These are phyloP conservation scores for Sugiyamaella valdiviana DNA, from an alignment of 805 yeast species.

Conservation along the genomic window DNA sequence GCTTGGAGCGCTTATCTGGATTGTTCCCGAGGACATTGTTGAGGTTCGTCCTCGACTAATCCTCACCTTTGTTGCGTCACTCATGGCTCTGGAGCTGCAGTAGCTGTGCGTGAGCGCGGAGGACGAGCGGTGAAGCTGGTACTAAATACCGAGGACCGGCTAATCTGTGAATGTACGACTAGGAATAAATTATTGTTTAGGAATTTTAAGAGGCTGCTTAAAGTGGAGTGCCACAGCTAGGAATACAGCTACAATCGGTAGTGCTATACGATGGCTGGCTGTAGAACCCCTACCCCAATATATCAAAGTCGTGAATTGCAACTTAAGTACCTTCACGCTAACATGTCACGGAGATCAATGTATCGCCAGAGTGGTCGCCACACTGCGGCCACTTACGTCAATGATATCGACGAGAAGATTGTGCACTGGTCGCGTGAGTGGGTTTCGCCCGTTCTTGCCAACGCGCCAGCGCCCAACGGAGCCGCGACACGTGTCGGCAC, in stretches of 20 bases:
- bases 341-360: slow-evolving; percentile 20
- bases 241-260: no score
- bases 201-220: no score
- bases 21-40: slow-evolving; percentile 98
- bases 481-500: background rate
- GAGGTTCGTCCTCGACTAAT: slow-evolving; percentile 94
- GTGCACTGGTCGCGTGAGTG: slow-evolving; percentile 31
- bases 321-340: background rate
- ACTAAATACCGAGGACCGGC: no score
- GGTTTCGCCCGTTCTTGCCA: slow-evolving; percentile 17
- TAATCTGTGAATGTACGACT: background rate
- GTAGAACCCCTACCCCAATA: background rate
- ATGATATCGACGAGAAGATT: slow-evolving; percentile 21
- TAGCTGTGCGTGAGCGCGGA: no score
- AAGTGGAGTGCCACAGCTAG: no score
- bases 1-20: slow-evolving; percentile 95
- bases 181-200: background rate
- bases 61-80: slow-evolving; percentile 88
- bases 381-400: slow-evolving; percentile 11
- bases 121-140: no score
- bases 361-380: slow-evolving; percentile 21
- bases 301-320: background rate
- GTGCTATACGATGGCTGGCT: no score
- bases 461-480: slow-evolving; percentile 1
- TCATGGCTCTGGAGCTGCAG: slow-evolving; percentile 58